Percentiles rank a stretch among this genome's conserved stretches.
These are phyloP conservation scores for Cardamine resedifolia DNA, from an alignment of 345 rosid species.

Conservation along the genomic window DNA sequence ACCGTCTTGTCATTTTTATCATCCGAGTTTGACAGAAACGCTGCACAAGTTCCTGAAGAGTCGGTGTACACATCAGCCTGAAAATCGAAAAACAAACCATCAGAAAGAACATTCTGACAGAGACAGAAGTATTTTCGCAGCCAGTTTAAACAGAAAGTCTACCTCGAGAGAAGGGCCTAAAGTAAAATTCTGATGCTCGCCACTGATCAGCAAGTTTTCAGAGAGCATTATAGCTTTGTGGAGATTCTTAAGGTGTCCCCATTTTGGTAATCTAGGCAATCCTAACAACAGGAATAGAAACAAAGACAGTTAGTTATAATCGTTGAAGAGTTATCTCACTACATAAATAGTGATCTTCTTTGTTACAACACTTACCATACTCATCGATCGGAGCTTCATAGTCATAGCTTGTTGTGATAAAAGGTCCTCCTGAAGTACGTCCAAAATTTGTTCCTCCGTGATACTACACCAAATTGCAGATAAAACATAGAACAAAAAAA, in stretches of 20 bases:
- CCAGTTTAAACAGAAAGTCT: background rate
- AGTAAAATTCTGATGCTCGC: conserved; percentile 49
- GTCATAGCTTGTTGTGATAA: conserved; percentile 95
- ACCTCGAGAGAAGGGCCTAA: conserved; percentile 83
- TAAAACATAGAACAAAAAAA: background rate
- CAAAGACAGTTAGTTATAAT: background rate
- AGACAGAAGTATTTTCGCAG: background rate
- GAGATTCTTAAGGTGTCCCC: conserved; percentile 93
- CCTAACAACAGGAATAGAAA: conserved; percentile 48
- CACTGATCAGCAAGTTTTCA: conserved; percentile 60
- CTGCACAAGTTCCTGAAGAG: conserved; percentile 69
- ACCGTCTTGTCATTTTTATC: conserved; percentile 62
- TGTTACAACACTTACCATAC: conserved; percentile 59
- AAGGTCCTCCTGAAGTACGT: conserved; percentile 94
- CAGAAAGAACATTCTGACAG: conserved; percentile 28
- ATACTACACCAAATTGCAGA: conserved; percentile 48
- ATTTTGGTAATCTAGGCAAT: conserved; percentile 84
- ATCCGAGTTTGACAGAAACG: conserved; percentile 82
- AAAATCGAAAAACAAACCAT: background rate
- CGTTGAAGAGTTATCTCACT: background rate
- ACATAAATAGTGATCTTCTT: background rate
- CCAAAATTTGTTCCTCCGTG: conserved; percentile 99
- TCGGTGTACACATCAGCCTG: conserved; percentile 78
- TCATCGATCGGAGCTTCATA: conserved; percentile 99
- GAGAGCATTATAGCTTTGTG: conserved; percentile 78